phyloP scores from a whole-genome alignment of 805 yeast species.

The Cyberlindnera petersonii region DNA sequence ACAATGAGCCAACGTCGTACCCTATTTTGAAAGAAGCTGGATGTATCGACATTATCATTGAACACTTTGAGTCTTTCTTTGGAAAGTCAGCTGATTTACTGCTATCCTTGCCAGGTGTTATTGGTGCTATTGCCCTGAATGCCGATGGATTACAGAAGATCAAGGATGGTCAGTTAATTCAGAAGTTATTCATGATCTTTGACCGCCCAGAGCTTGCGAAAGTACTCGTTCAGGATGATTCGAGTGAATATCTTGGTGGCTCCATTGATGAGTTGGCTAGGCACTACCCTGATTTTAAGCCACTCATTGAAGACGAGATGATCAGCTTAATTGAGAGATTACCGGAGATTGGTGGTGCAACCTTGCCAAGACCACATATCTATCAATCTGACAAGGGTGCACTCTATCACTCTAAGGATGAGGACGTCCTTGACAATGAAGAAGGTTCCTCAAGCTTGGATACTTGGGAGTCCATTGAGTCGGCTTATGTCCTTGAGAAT shows the following conservation, averaged over 20 bases:
- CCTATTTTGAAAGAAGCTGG: constrained; percentile 75
- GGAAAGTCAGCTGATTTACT: constrained; percentile 57
- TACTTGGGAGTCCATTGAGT: constrained; percentile 49
- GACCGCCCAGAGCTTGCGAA: constrained; percentile 46
- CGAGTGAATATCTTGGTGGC: constrained; percentile 54
- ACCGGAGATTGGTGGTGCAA: constrained; percentile 34
- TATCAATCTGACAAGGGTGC: constrained; percentile 40
- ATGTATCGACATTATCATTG: constrained; percentile 60
- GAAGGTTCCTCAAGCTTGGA: constrained; percentile 39
- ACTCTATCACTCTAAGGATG: constrained; percentile 40
- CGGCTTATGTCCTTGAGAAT: constrained; percentile 45
- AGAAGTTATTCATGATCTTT: constrained; percentile 48
- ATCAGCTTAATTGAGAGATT: constrained; percentile 41
- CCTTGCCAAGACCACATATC: constrained; percentile 40
- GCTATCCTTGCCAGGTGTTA: constrained; percentile 61
- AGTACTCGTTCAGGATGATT: constrained; percentile 50
- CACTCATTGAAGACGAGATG: constrained; percentile 49
- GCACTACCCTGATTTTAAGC: constrained; percentile 74
- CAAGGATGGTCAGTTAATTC: constrained; percentile 36
- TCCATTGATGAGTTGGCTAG: constrained; percentile 77
- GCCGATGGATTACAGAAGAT: constrained; percentile 64
- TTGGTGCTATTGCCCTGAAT: constrained; percentile 82
- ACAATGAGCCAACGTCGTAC: constrained; percentile 88
- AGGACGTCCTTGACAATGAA: constrained; percentile 39
- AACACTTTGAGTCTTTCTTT: constrained; percentile 51